These are phyloP conservation scores for Gastrolobium villosum DNA, from an alignment of 306 rosid genomes.

Conservation along the genomic window DNA sequence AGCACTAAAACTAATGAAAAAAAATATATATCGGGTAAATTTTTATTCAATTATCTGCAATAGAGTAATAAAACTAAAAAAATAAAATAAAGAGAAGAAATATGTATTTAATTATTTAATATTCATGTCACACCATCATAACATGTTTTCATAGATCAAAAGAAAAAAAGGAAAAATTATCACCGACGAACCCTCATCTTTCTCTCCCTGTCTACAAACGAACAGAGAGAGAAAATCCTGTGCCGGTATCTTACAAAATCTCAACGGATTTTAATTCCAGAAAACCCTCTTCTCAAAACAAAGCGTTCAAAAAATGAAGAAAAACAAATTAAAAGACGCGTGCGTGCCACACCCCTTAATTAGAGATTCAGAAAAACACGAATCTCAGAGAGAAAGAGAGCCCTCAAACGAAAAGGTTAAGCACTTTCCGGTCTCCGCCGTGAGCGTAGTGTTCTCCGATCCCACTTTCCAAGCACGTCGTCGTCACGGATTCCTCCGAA, in stretches of 20 bases:
- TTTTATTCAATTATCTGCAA: too few relatives aligned
- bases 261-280: conserved; percentile 65
- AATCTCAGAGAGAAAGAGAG: conserved; percentile 29
- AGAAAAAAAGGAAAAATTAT: conserved; percentile 28
- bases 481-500: conserved; percentile 89
- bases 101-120: conserved; percentile 34
- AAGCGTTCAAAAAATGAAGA: conserved; percentile 12
- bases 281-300: conserved; percentile 37
- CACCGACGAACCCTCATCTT: conserved; percentile 84
- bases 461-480: conserved; percentile 73
- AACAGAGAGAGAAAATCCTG: conserved; percentile 70
- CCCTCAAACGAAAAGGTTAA: conserved; percentile 75
- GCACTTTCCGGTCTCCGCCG: conserved; percentile 66
- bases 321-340: neutral
- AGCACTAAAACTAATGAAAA: neutral
- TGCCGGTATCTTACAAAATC: conserved; percentile 72
- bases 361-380: conserved; percentile 53
- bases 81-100: neutral
- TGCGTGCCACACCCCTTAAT: conserved; percentile 47
- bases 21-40: too few relatives aligned
- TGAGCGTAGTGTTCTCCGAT: conserved; percentile 49
- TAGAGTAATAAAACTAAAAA: too few relatives aligned
- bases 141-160: conserved; percentile 6
- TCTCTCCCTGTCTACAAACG: conserved; percentile 57
- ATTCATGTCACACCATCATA: conserved; percentile 58